Evolutionary conservation across 768 basidiomycete species (phyloP).

Genomic region (Boletus rufocinnamomeus): DNA sequence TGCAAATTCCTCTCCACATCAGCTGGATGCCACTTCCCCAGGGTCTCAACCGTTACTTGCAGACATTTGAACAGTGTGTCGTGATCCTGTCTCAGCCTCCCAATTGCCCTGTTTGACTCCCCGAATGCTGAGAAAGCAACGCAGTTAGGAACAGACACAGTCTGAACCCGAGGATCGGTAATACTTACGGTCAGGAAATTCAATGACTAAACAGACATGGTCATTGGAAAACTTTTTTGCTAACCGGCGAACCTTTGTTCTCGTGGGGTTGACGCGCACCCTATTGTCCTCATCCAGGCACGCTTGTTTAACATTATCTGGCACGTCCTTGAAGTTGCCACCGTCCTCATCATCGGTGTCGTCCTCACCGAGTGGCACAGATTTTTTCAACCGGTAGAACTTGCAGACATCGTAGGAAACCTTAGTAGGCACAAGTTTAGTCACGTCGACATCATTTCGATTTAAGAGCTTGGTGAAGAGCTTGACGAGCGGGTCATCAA

Average conservation of each 20-base stretch:
- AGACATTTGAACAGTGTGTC: background rate
- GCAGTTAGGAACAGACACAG: background rate
- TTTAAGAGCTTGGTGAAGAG: background rate
- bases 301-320: background rate
- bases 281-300: background rate
- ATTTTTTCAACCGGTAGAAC: background rate
- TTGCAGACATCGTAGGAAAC: background rate
- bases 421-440: background rate
- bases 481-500: background rate
- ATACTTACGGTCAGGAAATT: background rate
- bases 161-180: too few relatives aligned
- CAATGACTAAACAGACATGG: background rate
- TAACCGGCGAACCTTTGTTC: background rate
- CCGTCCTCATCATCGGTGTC: background rate
- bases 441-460: background rate
- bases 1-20: background rate
- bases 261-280: accelerated
- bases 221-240: background rate
- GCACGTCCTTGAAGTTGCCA: too few relatives aligned
- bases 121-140: background rate
- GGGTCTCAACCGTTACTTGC: background rate
- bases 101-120: background rate
- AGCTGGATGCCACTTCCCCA: background rate
- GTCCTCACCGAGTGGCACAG: background rate
- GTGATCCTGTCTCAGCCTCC: background rate